Evolutionary conservation across 2,329 filamentous ascomycete species (phyloP).

Genomic region (Aspergillus uvarum): DNA sequence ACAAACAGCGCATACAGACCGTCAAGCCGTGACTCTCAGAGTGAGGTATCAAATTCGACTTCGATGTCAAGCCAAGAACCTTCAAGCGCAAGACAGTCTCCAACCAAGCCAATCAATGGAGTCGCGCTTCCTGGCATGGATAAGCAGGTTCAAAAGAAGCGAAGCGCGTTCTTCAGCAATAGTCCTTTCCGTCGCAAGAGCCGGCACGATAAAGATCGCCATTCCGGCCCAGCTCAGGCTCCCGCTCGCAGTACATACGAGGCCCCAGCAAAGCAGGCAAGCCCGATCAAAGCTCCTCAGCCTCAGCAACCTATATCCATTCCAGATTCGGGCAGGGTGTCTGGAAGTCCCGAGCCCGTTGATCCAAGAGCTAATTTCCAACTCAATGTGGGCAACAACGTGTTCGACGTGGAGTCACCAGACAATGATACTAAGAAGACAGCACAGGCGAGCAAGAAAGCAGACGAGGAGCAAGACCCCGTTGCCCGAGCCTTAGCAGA

Average conservation of each 20-base stretch:
- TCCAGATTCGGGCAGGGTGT: conserved; percentile 24
- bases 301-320: conserved; percentile 12
- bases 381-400: conserved; percentile 91
- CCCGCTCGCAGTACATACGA: conserved; percentile 56
- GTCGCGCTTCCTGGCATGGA: conserved; percentile 52
- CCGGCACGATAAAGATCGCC: conserved; percentile 67
- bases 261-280: conserved; percentile 42
- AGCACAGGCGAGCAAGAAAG: conserved; percentile 39
- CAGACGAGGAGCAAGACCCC: conserved; percentile 71
- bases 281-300: conserved; percentile 44
- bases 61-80: conserved; percentile 86
- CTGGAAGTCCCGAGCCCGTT: conserved; percentile 75
- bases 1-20: conserved; percentile 67
- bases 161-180: conserved; percentile 88
- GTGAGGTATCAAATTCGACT: conserved; percentile 85
- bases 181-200: conserved; percentile 93
- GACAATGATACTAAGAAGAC: conserved; percentile 57
- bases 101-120: conserved; percentile 59
- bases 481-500: conserved; percentile 92
- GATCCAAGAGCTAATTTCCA: conserved; percentile 91
- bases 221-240: conserved; percentile 36
- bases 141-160: conserved; percentile 66
- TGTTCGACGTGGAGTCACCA: conserved; percentile 85
- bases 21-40: conserved; percentile 82
- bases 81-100: conserved; percentile 70